phyloP scores from a whole-genome alignment of 1,284 basidiomycete species.

The Ustilago crameri region DNA sequence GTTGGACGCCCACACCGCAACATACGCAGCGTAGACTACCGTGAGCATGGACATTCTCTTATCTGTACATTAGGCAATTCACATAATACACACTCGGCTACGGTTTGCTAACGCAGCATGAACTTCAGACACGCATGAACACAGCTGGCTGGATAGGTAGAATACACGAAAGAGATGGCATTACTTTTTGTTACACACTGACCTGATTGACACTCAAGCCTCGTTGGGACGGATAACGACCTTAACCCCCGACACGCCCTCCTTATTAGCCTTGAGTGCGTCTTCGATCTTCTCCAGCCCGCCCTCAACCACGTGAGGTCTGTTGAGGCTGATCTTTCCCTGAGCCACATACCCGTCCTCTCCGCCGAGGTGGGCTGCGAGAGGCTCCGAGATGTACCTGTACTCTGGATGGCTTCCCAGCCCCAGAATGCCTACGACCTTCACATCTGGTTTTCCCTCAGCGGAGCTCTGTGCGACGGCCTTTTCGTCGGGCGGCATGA shows the following conservation, averaged over 20 bases:
- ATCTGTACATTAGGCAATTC: too few relatives aligned
- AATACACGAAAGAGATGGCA: background rate
- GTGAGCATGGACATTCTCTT: too few relatives aligned
- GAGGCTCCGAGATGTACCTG: slow-evolving; percentile 29
- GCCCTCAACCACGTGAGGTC: slow-evolving; percentile 39
- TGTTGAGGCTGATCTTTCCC: slow-evolving; percentile 42
- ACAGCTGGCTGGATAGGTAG: too few relatives aligned
- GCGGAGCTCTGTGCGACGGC: slow-evolving; percentile 1
- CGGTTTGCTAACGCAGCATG: too few relatives aligned
- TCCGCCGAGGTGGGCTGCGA: slow-evolving; percentile 44
- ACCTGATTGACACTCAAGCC: too few relatives aligned
- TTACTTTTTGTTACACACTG: background rate
- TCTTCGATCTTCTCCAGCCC: slow-evolving; percentile 43
- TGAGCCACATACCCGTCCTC: slow-evolving; percentile 49
- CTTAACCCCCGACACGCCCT: slow-evolving; percentile 54
- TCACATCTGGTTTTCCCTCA: slow-evolving; percentile 2
- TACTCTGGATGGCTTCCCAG: slow-evolving; percentile 28
- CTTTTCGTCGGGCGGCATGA: slow-evolving; percentile 27
- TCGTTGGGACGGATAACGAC: slow-evolving; percentile 47
- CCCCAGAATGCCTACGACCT: slow-evolving; percentile 24
- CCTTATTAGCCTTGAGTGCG: slow-evolving; percentile 48
- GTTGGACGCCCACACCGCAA: slow-evolving; percentile 36
- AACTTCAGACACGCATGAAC: too few relatives aligned
- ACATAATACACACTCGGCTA: too few relatives aligned
- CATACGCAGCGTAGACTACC: slow-evolving; percentile 1